phyloP scores from a whole-genome alignment of 768 basidiomycete genomes.

The Mycena capillaripes region DNA sequence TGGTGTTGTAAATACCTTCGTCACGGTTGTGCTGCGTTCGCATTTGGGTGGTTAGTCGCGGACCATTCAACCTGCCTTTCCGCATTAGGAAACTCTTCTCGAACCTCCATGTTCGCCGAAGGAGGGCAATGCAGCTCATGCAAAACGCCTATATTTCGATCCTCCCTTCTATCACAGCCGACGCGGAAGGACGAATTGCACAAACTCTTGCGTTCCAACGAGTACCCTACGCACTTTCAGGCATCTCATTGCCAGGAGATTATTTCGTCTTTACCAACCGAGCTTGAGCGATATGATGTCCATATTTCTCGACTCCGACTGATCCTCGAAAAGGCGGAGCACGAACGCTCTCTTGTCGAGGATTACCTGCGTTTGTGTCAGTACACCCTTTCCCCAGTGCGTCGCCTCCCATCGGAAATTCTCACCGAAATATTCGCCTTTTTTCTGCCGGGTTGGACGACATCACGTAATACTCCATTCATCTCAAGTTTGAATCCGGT shows the following conservation, averaged over 20 bases:
- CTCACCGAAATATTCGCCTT: conserved; percentile 8
- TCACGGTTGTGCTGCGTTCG: too few species aligned
- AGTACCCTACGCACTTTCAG: neutral
- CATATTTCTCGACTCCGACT: neutral
- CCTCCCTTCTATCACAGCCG: conserved; percentile 33
- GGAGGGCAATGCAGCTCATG: neutral
- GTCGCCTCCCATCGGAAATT: conserved; percentile 6
- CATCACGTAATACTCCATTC: too few species aligned
- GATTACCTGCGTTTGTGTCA: conserved; percentile 2
- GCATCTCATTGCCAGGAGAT: conserved; percentile 3
- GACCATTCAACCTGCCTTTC: too few species aligned
- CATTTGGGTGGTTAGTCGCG: too few species aligned
- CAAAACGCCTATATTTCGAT: neutral
- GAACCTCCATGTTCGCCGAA: neutral
- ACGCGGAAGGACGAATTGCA: neutral
- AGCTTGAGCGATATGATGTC: neutral
- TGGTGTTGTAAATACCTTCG: too few species aligned
- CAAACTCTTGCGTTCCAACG: neutral
- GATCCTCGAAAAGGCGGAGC: neutral
- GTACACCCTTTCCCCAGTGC: conserved; percentile 4
- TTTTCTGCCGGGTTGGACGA: neutral
- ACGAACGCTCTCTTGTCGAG: neutral
- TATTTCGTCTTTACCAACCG: neutral
- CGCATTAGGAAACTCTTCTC: neutral
- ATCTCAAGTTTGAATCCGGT: neutral